These are phyloP conservation scores for Suhomyces ambrosiae DNA, from an alignment of 1,139 yeast genomes.

Conservation along the genomic window DNA sequence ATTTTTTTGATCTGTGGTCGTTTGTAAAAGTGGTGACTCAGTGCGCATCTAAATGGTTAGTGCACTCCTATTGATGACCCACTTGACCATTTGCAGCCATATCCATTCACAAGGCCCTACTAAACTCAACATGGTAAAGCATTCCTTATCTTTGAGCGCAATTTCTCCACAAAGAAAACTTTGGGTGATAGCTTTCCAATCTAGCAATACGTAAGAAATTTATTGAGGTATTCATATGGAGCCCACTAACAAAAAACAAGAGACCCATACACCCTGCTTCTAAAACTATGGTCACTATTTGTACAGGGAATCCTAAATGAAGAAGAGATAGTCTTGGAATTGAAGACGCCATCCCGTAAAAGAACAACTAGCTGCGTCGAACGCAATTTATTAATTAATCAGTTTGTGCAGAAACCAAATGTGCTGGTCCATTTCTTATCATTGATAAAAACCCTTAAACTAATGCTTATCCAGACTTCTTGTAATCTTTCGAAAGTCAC, in stretches of 20 bases:
- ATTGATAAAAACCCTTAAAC: constrained; percentile 22
- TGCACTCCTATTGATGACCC: too few relatives aligned
- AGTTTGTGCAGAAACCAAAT: background rate
- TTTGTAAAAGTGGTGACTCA: too few relatives aligned
- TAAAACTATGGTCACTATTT: background rate
- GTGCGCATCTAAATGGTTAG: too few relatives aligned
- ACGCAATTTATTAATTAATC: background rate
- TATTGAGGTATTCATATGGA: too few relatives aligned
- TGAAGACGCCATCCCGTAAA: background rate
- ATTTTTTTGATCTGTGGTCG: too few relatives aligned
- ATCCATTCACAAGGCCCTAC: too few relatives aligned
- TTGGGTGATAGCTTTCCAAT: too few relatives aligned
- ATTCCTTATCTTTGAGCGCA: background rate
- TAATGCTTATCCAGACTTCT: constrained; percentile 23
- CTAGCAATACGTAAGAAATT: too few relatives aligned
- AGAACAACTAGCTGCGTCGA: background rate
- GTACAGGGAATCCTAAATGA: background rate
- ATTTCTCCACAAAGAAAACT: background rate
- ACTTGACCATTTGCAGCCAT: too few relatives aligned
- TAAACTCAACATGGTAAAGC: background rate
- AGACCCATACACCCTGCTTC: background rate
- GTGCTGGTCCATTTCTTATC: constrained; percentile 8
- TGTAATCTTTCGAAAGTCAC: constrained; percentile 23
- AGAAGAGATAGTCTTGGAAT: background rate
- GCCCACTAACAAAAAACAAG: too few relatives aligned